Evolutionary conservation across 2,329 filamentous ascomycete species (phyloP).

Genomic region (Triangularia setosa): DNA sequence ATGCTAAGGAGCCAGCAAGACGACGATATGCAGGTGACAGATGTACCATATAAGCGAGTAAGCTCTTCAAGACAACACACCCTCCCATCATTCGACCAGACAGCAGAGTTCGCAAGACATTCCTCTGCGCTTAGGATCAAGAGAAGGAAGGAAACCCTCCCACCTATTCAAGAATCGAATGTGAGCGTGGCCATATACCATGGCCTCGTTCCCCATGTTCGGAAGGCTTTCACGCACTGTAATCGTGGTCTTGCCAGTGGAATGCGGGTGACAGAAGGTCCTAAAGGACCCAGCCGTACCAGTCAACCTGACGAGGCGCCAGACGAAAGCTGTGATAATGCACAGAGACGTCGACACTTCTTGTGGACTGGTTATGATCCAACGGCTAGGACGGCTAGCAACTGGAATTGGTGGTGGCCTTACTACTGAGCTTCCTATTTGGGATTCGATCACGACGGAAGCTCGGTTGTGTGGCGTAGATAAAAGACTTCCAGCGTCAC

Average conservation of each 20-base stretch:
- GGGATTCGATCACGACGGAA: neutral
- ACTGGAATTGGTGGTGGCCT: neutral
- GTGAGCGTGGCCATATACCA: neutral
- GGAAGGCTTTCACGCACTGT: neutral
- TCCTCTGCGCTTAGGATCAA: neutral
- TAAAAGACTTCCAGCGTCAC: slow-evolving; percentile 10
- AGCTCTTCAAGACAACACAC: neutral
- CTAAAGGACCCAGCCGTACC: neutral
- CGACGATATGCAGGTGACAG: slow-evolving; percentile 1
- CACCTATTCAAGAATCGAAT: neutral
- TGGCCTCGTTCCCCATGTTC: neutral
- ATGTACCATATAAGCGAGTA: neutral
- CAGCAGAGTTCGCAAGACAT: neutral
- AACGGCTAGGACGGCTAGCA: neutral
- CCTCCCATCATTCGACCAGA: neutral
- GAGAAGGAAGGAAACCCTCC: neutral
- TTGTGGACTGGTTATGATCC: neutral
- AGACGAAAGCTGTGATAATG: neutral
- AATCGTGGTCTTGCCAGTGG: neutral
- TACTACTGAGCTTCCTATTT: slow-evolving; percentile 3
- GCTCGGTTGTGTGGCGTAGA: slow-evolving; percentile 5
- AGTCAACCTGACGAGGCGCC: neutral
- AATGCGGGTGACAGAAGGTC: neutral
- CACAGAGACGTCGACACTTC: neutral
- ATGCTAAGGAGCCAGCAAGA: neutral